Evolutionary conservation across 371 early-diverging fungal species (phyloP).

Genomic region (Haplosporangium sp.): DNA sequence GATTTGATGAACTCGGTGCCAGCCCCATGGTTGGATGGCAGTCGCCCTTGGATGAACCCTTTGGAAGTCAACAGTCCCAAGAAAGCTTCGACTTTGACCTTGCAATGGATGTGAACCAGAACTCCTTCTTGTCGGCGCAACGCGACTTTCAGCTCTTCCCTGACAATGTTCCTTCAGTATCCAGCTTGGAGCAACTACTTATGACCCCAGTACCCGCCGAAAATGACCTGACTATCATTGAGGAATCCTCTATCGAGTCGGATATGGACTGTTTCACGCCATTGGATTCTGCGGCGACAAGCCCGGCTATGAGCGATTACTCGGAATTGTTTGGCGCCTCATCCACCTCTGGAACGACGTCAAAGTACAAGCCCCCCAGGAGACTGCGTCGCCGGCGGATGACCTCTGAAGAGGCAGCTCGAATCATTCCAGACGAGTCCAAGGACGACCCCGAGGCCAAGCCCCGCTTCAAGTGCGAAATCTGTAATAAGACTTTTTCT

Average conservation of each 20-base stretch:
- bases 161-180: conserved; percentile 16
- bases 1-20: conserved; percentile 24
- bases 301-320: conserved; percentile 23
- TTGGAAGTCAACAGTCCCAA: conserved; percentile 29
- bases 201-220: conserved; percentile 23
- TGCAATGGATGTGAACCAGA: conserved; percentile 5
- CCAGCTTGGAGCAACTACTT: conserved; percentile 25
- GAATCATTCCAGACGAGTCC: conserved; percentile 24
- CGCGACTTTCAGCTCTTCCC: conserved; percentile 41
- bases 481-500: conserved; percentile 48
- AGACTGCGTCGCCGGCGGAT: conserved; percentile 36
- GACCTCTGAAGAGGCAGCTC: conserved; percentile 39
- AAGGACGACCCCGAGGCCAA: conserved; percentile 14
- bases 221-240: conserved; percentile 1
- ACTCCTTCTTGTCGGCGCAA: conserved; percentile 6
- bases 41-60: conserved; percentile 18
- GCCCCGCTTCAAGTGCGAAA: conserved; percentile 35
- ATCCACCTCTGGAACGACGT: not conserved
- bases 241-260: conserved; percentile 29
- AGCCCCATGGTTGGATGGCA: conserved; percentile 28
- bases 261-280: conserved; percentile 34
- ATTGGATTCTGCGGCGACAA: conserved; percentile 11
- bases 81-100: conserved; percentile 25
- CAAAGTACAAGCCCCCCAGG: conserved; percentile 17
- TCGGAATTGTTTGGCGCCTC: conserved; percentile 1